Base-by-base conservation (phyloP, 2,329 filamentous ascomycete species). In the Cephalotrichum gorgonifer region DNA sequence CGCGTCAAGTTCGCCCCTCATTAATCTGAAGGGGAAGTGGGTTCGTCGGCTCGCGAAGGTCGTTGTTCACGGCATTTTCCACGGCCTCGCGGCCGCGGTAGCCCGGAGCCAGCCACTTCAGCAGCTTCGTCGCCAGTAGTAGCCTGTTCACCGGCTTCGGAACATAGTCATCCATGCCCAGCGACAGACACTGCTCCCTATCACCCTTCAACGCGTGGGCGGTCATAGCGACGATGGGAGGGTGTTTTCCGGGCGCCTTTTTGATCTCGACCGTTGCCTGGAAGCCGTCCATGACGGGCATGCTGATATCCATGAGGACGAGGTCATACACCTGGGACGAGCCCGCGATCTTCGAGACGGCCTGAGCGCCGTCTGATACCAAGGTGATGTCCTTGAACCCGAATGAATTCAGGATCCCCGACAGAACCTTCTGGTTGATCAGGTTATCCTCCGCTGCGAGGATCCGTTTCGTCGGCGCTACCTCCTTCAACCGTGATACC, bases 161-260 rank as follows among this genome's bases (percentile, higher is more conserved):
- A 12, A 79, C 63, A 52, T 78, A 79, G 39, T 72, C 75, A 39
- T 73, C 70, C 74, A 79, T 76, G 1, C 76, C 76, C 45, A 69
- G 70, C 4, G 70, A 68, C 26, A 76, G 62, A 52, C 76, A 79
- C 9, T 62, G 65, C 43, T 79, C 76, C 4, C 66, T 69, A 51
- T 80, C 75, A 0, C 72, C 76, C 45, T 75, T 74, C 17, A 79
- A 62, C 1, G 76, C 76, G 52, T 78, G 75, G 0, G 75, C 74
- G 3, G 74, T 77, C 41, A 78, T 62, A 1, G 74, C 74, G 30
- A 78, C 72, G 30, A 78, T 71, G 1, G 71, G 67, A 2, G 68
- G 67, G 2, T 60, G 53, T 3, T 68, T 53, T 1, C 58, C 72
- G n/a, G n/a, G n/a, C 27, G 70, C 64, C 3, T 64, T 61, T 8